Conservation (phyloP, 352 stramenopile genomes). For the Phytophthora crassamura region DNA sequence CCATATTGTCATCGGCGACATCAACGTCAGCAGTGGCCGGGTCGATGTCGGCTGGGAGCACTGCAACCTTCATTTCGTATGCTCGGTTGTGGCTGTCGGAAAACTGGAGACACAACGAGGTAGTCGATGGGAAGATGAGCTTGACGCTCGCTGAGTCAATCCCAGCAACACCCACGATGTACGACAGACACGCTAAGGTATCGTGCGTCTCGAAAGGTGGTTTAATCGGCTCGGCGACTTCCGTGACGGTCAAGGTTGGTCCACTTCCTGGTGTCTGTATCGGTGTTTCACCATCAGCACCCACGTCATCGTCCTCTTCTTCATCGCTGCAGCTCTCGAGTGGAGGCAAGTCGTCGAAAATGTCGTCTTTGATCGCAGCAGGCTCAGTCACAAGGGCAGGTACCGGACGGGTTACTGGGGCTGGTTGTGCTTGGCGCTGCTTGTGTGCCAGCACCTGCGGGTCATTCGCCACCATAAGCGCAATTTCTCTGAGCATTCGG, state of each 20-base stretch:
- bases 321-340: constrained; percentile 68
- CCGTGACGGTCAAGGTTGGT: background rate
- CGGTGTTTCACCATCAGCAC: constrained; percentile 16
- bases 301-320: constrained; percentile 30
- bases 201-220: constrained; percentile 54
- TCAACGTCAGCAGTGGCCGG: constrained; percentile 43
- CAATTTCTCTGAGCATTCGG: constrained; percentile 62
- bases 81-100: constrained; percentile 2
- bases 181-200: constrained; percentile 55
- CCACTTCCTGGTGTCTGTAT: background rate
- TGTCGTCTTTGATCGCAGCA: constrained; percentile 21
- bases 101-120: constrained; percentile 48
- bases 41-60: constrained; percentile 42
- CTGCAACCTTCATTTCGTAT: constrained; percentile 48
- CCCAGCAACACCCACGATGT: constrained; percentile 48
- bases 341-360: constrained; percentile 57
- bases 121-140: constrained; percentile 44
- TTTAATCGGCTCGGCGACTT: constrained; percentile 1
- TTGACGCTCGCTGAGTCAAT: constrained; percentile 50
- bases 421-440: constrained; percentile 11
- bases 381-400: constrained; percentile 19
- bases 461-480: constrained; percentile 75
- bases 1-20: constrained; percentile 78
- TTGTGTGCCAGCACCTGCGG: constrained; percentile 39
- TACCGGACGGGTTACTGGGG: background rate